phyloP scores from a whole-genome alignment of 805 yeast species.

The Scheffersomyces ergatensis region DNA sequence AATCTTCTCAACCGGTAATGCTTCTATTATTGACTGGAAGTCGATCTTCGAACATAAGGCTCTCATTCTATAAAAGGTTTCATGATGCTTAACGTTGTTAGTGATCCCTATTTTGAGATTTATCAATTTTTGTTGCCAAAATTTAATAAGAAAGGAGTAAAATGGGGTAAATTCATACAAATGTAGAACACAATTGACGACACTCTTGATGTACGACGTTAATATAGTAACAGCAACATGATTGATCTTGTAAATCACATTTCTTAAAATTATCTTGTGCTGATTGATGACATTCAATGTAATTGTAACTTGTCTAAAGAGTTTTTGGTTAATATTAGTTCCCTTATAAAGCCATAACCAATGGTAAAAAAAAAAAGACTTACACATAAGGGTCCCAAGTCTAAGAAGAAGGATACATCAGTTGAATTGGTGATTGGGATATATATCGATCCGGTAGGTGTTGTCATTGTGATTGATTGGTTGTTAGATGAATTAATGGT shows the following conservation, averaged over 20 bases:
- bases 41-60: background rate
- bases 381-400: conserved; percentile 9
- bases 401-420: background rate
- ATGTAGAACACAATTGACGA: conserved; percentile 5
- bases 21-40: background rate
- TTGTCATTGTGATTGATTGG: background rate
- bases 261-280: conserved; percentile 2
- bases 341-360: no score
- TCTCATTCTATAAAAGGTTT: conserved; percentile 3
- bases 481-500: no score
- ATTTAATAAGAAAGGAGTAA: background rate
- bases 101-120: background rate
- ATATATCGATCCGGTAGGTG: background rate
- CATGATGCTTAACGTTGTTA: conserved; percentile 7
- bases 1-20: background rate
- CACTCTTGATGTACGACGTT: conserved; percentile 5
- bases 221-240: conserved; percentile 7
- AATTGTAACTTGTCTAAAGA: conserved; percentile 1
- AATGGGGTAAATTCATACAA: conserved; percentile 3
- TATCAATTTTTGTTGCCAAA: background rate
- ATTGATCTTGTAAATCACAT: conserved; percentile 2
- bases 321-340: background rate
- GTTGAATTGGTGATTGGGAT: no score
- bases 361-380: conserved; percentile 3
- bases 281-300: conserved; percentile 5